phyloP scores from a whole-genome alignment of 352 stramenopile genomes.

The Globisporangium cylindrosporum region DNA sequence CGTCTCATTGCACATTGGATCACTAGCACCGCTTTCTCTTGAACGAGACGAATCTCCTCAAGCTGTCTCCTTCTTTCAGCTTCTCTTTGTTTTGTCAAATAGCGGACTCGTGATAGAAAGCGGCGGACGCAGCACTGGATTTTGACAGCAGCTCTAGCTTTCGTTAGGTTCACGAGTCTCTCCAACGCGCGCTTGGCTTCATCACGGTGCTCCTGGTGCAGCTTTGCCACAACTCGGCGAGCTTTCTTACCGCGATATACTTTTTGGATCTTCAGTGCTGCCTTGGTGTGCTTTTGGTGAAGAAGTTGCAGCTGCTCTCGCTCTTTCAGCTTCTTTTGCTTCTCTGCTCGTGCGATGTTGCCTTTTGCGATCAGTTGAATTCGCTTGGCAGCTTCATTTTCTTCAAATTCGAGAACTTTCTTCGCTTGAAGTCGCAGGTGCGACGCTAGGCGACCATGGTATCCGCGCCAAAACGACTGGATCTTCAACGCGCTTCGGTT shows the following conservation, averaged over 20 bases:
- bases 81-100: conserved; percentile 29
- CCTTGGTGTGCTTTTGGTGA: conserved; percentile 31
- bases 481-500: conserved; percentile 70
- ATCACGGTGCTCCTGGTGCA: conserved; percentile 38
- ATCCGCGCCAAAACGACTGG: conserved; percentile 73
- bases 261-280: conserved; percentile 63
- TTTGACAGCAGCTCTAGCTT: conserved; percentile 51
- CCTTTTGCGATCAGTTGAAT: conserved; percentile 60
- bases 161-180: conserved; percentile 55
- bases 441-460: conserved; percentile 55
- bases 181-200: conserved; percentile 53
- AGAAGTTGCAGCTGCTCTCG: conserved; percentile 23
- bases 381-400: conserved; percentile 44
- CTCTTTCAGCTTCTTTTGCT: conserved; percentile 23
- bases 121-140: conserved; percentile 69
- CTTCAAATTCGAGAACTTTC: conserved; percentile 46
- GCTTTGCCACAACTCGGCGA: conserved; percentile 27
- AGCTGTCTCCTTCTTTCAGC: conserved; percentile 24
- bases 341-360: conserved; percentile 47
- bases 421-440: conserved; percentile 57
- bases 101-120: conserved; percentile 45
- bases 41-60: conserved; percentile 26
- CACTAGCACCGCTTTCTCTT: conserved; percentile 51
- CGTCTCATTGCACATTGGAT: conserved; percentile 68
- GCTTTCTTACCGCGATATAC: conserved; percentile 58